phyloP scores from a whole-genome alignment of 352 stramenopile genomes.

The Pythium sukuiense region DNA sequence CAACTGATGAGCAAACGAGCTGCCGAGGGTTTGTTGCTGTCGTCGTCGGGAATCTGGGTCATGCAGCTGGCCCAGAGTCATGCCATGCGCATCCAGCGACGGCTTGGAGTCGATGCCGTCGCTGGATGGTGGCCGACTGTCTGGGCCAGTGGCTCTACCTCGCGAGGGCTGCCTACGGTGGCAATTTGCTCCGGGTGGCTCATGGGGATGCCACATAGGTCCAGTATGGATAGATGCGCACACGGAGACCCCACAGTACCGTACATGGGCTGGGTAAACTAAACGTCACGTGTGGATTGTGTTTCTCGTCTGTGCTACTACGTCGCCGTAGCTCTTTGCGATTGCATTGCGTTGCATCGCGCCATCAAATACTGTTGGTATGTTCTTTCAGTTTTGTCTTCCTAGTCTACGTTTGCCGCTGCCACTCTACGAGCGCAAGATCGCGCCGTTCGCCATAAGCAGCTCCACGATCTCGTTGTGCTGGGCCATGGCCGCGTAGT shows the following conservation, averaged over 20 bases:
- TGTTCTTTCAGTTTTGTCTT: neutral
- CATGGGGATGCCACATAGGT: too few species aligned
- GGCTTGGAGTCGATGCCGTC: too few species aligned
- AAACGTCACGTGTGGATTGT: constrained; percentile 1
- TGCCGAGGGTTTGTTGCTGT: neutral
- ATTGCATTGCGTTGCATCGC: neutral
- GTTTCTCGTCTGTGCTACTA: neutral
- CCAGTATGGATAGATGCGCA: too few species aligned
- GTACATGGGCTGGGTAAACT: too few species aligned
- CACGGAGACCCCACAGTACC: too few species aligned
- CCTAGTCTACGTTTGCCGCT: neutral
- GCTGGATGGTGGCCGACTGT: too few species aligned
- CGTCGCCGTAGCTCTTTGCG: neutral
- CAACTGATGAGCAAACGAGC: neutral
- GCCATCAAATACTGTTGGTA: constrained; percentile 4
- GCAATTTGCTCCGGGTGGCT: too few species aligned
- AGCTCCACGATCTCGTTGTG: constrained; percentile 33
- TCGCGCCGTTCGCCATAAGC: constrained; percentile 33
- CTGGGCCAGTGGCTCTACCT: too few species aligned
- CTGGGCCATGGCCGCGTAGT: constrained; percentile 30
- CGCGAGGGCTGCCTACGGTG: too few species aligned
- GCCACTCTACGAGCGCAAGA: constrained; percentile 23
- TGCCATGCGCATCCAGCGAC: neutral
- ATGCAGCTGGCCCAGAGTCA: neutral
- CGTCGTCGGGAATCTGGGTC: neutral